Evolutionary conservation across 805 yeast genomes (phyloP).

Genomic region (Scheffersomyces lignosus): DNA sequence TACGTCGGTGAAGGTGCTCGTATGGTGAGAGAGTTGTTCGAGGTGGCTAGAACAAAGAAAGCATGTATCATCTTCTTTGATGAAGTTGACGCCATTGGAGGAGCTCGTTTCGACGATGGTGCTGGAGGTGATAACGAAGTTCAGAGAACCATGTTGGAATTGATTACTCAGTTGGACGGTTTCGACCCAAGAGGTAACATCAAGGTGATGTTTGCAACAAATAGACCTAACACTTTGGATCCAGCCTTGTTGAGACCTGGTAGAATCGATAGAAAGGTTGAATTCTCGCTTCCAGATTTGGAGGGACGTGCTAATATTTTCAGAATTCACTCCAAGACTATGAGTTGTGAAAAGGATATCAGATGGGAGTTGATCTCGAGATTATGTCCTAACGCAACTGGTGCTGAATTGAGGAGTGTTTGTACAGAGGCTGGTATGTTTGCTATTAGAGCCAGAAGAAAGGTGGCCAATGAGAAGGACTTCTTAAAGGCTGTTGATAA

Average conservation of each 20-base stretch:
- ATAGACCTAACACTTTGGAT: constrained; percentile 96
- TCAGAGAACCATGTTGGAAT: constrained; percentile 97
- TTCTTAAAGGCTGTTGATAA: constrained; percentile 97
- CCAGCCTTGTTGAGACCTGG: constrained; percentile 98
- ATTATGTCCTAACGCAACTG: constrained; percentile 96
- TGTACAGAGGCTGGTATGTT: constrained; percentile 99
- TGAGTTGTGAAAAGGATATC: constrained; percentile 96
- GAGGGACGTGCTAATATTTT: constrained; percentile 98
- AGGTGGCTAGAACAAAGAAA: constrained; percentile 98
- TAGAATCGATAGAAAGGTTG: constrained; percentile 97
- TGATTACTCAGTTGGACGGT: constrained; percentile 96
- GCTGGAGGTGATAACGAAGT: constrained; percentile 99
- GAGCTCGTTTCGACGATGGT: constrained; percentile 99
- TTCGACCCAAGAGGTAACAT: constrained; percentile 98
- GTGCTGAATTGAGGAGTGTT: constrained; percentile 97
- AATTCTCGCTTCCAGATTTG: constrained; percentile 91
- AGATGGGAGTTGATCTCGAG: constrained; percentile 98
- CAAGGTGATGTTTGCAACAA: constrained; percentile 99
- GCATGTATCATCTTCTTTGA: constrained; percentile 98
- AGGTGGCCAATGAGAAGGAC: constrained; percentile 97
- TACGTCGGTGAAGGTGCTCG: constrained; percentile 99
- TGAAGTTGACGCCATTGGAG: constrained; percentile 98
- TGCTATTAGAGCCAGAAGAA: constrained; percentile 97
- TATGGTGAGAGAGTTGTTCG: constrained; percentile 98
- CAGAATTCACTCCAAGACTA: constrained; percentile 94